Evolutionary conservation across 495 filamentous ascomycete genomes (phyloP).

Genomic region (Aspergillus wentii): DNA sequence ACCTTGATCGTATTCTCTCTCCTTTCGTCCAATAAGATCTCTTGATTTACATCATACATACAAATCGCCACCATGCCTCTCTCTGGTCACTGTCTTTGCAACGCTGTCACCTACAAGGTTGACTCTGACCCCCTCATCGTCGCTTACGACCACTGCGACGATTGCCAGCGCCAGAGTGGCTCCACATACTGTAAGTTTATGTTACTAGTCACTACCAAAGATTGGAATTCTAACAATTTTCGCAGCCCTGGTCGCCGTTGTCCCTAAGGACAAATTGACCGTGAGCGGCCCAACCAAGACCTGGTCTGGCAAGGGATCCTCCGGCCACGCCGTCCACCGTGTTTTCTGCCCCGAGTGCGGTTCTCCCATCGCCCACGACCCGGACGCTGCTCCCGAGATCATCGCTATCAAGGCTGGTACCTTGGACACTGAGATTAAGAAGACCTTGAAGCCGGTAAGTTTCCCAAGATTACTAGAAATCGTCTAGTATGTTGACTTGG

Average conservation of each 20-base stretch:
- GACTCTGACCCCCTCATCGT: slow-evolving; percentile 52
- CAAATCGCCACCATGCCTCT: slow-evolving; percentile 49
- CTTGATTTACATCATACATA: neutral
- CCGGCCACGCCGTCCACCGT: slow-evolving; percentile 57
- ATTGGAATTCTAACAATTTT: slow-evolving; percentile 2
- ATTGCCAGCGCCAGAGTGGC: slow-evolving; percentile 65
- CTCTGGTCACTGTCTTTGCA: slow-evolving; percentile 66
- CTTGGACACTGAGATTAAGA: slow-evolving; percentile 58
- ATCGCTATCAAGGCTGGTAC: slow-evolving; percentile 66
- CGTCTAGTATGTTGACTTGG: neutral
- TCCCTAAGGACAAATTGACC: slow-evolving; percentile 56
- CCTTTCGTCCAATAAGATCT: slow-evolving; percentile 2
- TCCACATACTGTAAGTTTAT: slow-evolving; percentile 57
- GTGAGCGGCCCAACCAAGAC: slow-evolving; percentile 60
- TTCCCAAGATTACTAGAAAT: neutral
- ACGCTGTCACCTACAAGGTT: slow-evolving; percentile 59
- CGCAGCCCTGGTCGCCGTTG: slow-evolving; percentile 59
- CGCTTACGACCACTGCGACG: slow-evolving; percentile 68
- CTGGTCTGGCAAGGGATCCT: slow-evolving; percentile 49
- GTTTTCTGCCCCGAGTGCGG: slow-evolving; percentile 67
- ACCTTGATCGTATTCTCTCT: slow-evolving; percentile 24
- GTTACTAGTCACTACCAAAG: neutral
- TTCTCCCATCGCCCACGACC: slow-evolving; percentile 65
- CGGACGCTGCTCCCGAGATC: slow-evolving; percentile 60
- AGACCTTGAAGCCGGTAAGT: slow-evolving; percentile 58